phyloP scores from a whole-genome alignment of 495 filamentous ascomycete genomes.

The Podospora conica region DNA sequence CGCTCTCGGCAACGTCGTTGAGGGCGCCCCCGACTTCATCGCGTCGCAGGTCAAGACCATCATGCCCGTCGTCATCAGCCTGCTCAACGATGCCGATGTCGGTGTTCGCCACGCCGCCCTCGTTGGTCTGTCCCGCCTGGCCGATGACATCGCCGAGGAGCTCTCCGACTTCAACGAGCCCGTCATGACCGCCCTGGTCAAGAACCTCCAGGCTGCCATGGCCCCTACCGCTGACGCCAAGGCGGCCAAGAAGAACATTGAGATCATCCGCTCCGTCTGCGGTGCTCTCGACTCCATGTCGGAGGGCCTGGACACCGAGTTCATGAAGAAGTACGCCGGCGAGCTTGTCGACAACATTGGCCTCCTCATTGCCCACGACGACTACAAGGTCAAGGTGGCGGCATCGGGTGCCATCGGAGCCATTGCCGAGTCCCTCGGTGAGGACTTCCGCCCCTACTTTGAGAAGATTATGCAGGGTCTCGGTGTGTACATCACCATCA shows the following conservation, averaged over 20 bases:
- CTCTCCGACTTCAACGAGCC: slow-evolving; percentile 73
- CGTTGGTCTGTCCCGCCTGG: slow-evolving; percentile 77
- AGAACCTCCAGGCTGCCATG: slow-evolving; percentile 79
- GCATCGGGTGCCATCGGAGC: slow-evolving; percentile 86
- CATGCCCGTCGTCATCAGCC: slow-evolving; percentile 76
- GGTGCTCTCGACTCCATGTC: slow-evolving; percentile 87
- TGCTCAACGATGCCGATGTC: slow-evolving; percentile 74
- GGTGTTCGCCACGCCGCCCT: slow-evolving; percentile 82
- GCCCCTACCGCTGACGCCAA: slow-evolving; percentile 37
- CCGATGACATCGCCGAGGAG: slow-evolving; percentile 88
- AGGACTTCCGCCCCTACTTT: slow-evolving; percentile 85
- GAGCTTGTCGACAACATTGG: slow-evolving; percentile 80
- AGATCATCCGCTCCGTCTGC: slow-evolving; percentile 83
- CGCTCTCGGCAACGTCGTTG: slow-evolving; percentile 86
- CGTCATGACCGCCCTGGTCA: slow-evolving; percentile 75
- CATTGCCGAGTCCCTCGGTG: slow-evolving; percentile 74
- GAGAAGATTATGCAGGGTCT: slow-evolving; percentile 79
- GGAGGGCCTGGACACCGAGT: slow-evolving; percentile 78
- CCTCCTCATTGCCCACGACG: slow-evolving; percentile 69
- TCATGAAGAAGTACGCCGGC: slow-evolving; percentile 72
- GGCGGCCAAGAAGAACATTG: slow-evolving; percentile 63
- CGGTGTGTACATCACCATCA: slow-evolving; percentile 73
- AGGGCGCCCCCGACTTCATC: slow-evolving; percentile 95
- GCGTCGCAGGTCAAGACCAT: slow-evolving; percentile 80
- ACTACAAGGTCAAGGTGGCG: slow-evolving; percentile 83